Evolutionary conservation across 192 early-diverging fungal genomes (phyloP), one percentile per base, ranked within the genome.

Genomic region (Gryganskiella cystojenkinii): DNA sequence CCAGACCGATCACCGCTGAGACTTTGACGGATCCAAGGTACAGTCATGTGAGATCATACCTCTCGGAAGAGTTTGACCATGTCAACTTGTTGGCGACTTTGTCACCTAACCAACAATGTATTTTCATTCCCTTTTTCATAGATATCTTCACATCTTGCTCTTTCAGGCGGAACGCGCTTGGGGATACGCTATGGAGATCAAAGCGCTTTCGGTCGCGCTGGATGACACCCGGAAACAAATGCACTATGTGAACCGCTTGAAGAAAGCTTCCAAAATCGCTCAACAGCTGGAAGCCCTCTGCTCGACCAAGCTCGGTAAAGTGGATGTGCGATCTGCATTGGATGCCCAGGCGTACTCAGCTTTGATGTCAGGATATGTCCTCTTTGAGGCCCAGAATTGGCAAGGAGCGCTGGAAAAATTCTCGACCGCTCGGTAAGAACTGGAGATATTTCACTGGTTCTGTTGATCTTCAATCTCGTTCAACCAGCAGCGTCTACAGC

Each of bases 161-260:
- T 93, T 92, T 62, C 84, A 92, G 55, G 82, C 90, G 0, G 94
- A 95, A 66, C 84, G 93, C 20, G 83, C 83, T 17, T 95, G 91
- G 92, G 83, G 86, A 45, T 92, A 92, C 57, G 89, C 88, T 22
- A 94, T 93, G 92, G 89, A 95, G 65, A 74, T 93, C 44, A 92
- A 92, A 61, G 72, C 64, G 1, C 86, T 91, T 34, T 84, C 83
- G 4, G 67, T 74, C 15, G 79, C 83, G 22, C 67, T 73, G 44
- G 84, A 86, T 35, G 89, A 93, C 37, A 85, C 88, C 19, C 84
- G 92, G 17, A 92, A 92, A 67, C 84, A 82, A 51, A 81, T 84
- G 67, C 92, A 94, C 70, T 67, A 88, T 11, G 73, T 92, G 47
- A 85, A 85, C 51, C 67, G 85, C 25, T 72, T 95, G 56, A 88